These are phyloP conservation scores for Niebla homalea DNA, from an alignment of 495 filamentous ascomycete genomes.

Conservation along the genomic window DNA sequence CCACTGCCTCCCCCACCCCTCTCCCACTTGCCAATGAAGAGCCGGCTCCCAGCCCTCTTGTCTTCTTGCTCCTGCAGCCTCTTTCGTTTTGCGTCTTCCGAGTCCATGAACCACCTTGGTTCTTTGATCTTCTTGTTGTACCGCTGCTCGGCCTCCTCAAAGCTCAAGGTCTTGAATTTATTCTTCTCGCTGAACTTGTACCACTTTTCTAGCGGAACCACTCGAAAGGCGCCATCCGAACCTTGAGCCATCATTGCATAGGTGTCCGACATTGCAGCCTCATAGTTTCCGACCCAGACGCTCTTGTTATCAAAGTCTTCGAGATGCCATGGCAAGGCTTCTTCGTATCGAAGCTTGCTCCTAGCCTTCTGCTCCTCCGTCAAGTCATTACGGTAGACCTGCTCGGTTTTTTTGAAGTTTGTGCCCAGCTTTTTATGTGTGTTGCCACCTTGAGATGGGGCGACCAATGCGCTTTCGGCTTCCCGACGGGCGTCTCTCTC, in stretches of 20 bases:
- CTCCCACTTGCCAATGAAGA: slow-evolving; percentile 24
- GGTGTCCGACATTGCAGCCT: slow-evolving; percentile 66
- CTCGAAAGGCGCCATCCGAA: slow-evolving; percentile 48
- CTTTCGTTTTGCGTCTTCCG: slow-evolving; percentile 36
- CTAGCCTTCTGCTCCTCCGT: slow-evolving; percentile 70
- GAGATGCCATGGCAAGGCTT: slow-evolving; percentile 88
- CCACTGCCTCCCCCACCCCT: slow-evolving; percentile 13
- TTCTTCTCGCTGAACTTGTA: slow-evolving; percentile 81
- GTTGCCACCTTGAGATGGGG: slow-evolving; percentile 47
- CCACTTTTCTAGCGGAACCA: slow-evolving; percentile 89
- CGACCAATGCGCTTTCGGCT: slow-evolving; percentile 75
- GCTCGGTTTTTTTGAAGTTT: slow-evolving; percentile 51
- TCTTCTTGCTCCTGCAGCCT: slow-evolving; percentile 36
- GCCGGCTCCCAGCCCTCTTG: slow-evolving; percentile 10
- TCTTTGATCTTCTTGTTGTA: slow-evolving; percentile 62
- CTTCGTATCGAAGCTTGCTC: slow-evolving; percentile 77
- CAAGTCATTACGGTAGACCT: slow-evolving; percentile 63
- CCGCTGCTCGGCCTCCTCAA: slow-evolving; percentile 73
- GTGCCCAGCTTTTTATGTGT: slow-evolving; percentile 46
- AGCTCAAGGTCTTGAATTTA: slow-evolving; percentile 63
- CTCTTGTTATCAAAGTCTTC: slow-evolving; percentile 93
- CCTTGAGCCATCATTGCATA: slow-evolving; percentile 64
- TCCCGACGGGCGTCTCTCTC: slow-evolving; percentile 74
- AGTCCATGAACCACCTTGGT: slow-evolving; percentile 67
- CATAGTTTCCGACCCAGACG: slow-evolving; percentile 82